These are phyloP conservation scores for Calocera viscosa DNA, from an alignment of 768 basidiomycete species.

Conservation along the genomic window DNA sequence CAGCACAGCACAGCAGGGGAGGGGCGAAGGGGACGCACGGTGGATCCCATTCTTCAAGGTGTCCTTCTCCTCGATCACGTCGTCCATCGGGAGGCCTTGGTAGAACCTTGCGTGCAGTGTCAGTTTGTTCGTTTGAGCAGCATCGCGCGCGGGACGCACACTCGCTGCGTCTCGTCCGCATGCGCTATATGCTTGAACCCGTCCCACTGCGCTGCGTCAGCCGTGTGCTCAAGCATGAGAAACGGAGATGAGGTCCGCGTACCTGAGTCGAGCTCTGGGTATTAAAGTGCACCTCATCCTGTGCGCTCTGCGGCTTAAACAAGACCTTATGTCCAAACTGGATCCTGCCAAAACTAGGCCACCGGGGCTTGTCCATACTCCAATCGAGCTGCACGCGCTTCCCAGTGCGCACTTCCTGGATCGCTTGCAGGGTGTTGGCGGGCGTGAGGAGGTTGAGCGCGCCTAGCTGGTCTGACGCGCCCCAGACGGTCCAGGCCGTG, in stretches of 20 bases:
- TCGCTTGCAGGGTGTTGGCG: constrained; percentile 7
- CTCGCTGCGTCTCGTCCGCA: background rate
- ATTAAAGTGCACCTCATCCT: background rate
- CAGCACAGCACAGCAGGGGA: background rate
- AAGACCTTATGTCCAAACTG: background rate
- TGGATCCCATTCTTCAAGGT: background rate
- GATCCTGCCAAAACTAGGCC: background rate
- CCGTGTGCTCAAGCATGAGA: too few relatives aligned
- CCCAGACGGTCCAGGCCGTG: constrained; percentile 16
- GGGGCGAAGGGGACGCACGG: background rate
- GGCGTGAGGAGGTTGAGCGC: constrained; percentile 17
- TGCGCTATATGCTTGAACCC: background rate
- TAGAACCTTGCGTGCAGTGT: background rate
- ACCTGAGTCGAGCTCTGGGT: background rate
- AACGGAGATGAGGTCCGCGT: too few relatives aligned
- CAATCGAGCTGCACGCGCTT: background rate
- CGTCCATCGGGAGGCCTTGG: background rate
- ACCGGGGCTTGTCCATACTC: background rate
- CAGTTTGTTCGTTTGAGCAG: background rate
- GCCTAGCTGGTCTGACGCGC: constrained; percentile 15
- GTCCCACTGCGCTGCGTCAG: background rate
- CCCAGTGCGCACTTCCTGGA: constrained; percentile 12
- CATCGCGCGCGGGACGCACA: background rate
- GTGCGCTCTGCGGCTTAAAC: background rate
- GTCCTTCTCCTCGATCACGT: background rate